These are phyloP conservation scores for Aspergillus sojae DNA, from an alignment of 2,329 filamentous ascomycete genomes.

Conservation along the genomic window DNA sequence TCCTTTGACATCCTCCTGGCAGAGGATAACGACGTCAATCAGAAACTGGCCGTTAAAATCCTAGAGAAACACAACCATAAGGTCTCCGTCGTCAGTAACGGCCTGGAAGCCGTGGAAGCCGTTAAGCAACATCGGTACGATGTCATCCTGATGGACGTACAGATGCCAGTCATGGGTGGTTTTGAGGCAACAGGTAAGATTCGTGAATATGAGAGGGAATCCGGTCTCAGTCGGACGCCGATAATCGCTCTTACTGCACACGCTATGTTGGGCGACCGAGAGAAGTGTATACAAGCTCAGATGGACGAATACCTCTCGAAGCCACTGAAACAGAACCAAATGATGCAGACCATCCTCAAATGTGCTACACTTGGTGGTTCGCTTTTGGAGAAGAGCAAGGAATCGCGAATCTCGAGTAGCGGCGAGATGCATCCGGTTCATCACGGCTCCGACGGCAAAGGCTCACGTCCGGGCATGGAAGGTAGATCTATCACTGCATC, in stretches of 20 bases:
- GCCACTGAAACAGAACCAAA: conserved; percentile 91
- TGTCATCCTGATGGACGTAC: conserved; percentile 97
- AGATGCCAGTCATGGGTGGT: conserved; percentile 99
- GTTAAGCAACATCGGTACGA: conserved; percentile 92
- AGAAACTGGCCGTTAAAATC: conserved; percentile 93
- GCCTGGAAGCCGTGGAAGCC: conserved; percentile 88
- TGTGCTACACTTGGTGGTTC: conserved; percentile 80
- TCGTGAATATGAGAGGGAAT: conserved; percentile 85
- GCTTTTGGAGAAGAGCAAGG: conserved; percentile 47
- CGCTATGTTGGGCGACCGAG: conserved; percentile 96
- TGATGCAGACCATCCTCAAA: conserved; percentile 97
- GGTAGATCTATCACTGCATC: conserved; percentile 70
- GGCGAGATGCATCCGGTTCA: conserved; percentile 41
- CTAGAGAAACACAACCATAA: conserved; percentile 85
- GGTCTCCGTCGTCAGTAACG: conserved; percentile 83
- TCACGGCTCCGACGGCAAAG: conserved; percentile 39
- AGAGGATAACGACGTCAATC: conserved; percentile 97
- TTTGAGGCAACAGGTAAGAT: conserved; percentile 98
- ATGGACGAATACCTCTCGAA: conserved; percentile 99
- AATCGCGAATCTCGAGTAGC: conserved; percentile 43
- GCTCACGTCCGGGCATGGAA: conserved; percentile 59
- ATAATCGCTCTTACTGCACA: conserved; percentile 97
- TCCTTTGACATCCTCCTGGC: conserved; percentile 94
- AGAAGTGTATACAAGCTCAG: conserved; percentile 97
- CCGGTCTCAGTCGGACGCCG: conserved; percentile 79